phyloP scores from a whole-genome alignment of 441 rosid species.

The Erodium trifolium region DNA sequence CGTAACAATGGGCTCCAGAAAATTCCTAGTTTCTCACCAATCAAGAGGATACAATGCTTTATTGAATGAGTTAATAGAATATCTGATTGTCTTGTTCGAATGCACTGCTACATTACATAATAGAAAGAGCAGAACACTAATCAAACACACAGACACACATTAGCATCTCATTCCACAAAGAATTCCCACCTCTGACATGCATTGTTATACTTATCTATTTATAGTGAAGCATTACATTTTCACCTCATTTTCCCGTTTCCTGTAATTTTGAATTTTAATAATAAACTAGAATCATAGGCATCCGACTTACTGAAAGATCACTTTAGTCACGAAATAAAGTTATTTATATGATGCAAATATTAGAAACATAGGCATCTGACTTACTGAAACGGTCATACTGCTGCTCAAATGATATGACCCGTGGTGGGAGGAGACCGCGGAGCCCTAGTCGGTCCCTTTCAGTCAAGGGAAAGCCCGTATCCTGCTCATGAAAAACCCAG shows the following conservation, averaged over 20 bases:
- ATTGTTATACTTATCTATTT: too few species aligned
- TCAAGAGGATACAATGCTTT: not conserved
- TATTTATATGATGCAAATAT: not conserved
- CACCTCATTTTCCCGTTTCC: too few species aligned
- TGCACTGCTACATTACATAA: too few species aligned
- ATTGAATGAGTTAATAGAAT: not conserved
- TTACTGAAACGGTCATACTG: constrained; percentile 93
- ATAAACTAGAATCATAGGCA: not conserved
- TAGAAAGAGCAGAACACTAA: too few species aligned
- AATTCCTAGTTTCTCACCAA: not conserved
- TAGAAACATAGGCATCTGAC: constrained; percentile 20
- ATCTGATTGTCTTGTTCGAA: not conserved
- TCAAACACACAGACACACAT: too few species aligned
- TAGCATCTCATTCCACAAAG: too few species aligned
- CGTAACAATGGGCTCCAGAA: not conserved
- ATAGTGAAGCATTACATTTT: too few species aligned
- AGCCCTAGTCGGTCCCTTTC: constrained; percentile 95
- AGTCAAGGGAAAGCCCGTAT: constrained; percentile 89
- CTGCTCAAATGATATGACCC: constrained; percentile 80
- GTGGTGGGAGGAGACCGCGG: constrained; percentile 95
- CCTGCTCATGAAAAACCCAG: constrained; percentile 34
- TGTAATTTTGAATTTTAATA: not conserved
- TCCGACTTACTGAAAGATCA: not conserved
- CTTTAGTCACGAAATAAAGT: not conserved
- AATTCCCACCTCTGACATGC: too few species aligned